A percentile compares a stretch with the other conserved stretches of the same genome.
phyloP scores from a whole-genome alignment of 345 rosid genomes.

The Aurinia saxatilis region DNA sequence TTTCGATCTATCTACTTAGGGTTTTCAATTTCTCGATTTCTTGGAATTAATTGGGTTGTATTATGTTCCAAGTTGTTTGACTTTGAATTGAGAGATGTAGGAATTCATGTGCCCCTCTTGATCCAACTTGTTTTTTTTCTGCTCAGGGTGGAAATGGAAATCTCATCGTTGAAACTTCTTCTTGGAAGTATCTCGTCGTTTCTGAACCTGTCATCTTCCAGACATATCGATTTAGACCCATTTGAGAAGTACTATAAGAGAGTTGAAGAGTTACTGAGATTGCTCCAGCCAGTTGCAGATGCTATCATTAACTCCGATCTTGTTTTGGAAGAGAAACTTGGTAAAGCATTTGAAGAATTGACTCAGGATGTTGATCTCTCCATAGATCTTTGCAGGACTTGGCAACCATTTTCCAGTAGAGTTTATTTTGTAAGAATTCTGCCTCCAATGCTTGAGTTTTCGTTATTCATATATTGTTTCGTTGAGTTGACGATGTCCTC shows the following conservation, averaged over 20 bases:
- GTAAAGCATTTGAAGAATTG: conserved; percentile 54
- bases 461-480: too few species aligned
- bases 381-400: conserved; percentile 55
- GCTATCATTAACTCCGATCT: conserved; percentile 47
- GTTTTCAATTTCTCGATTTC: conserved; percentile 1
- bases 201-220: conserved; percentile 51
- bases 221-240: conserved; percentile 53
- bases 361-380: conserved; percentile 58
- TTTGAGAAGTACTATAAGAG: conserved; percentile 56
- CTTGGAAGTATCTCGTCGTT: conserved; percentile 57
- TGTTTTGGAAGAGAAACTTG: conserved; percentile 52
- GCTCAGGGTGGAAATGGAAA: conserved; percentile 67
- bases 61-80: too few species aligned
- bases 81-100: too few species aligned
- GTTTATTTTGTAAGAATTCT: conserved; percentile 66
- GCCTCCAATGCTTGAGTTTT: neutral
- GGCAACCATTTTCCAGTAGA: conserved; percentile 78
- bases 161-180: conserved; percentile 59
- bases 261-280: conserved; percentile 70
- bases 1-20: conserved; percentile 18
- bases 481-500: too few species aligned
- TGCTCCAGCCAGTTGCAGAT: conserved; percentile 70
- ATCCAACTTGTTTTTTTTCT: neutral
- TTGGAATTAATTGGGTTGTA: too few species aligned
- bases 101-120: neutral